Conservation (phyloP, 208 protist species). For the Trypanosoma mega region DNA sequence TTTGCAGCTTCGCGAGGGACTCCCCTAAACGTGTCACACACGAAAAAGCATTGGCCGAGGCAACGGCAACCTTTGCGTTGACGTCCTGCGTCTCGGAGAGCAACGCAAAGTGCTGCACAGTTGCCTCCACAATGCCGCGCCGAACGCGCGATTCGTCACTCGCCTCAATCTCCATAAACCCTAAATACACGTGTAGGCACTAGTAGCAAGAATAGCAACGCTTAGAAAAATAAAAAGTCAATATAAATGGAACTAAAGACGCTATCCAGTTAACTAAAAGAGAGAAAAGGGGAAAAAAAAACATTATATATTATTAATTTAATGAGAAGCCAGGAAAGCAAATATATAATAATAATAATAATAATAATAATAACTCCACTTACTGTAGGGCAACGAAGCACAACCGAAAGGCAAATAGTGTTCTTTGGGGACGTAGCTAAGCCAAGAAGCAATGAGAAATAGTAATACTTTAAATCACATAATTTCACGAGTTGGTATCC, state of each 20-base stretch:
- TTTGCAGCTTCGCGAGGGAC: constrained; percentile 52
- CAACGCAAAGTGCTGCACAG: constrained; percentile 66
- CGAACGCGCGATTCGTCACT: constrained; percentile 50
- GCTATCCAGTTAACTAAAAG: neutral
- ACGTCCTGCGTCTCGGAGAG: constrained; percentile 51
- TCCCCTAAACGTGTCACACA: constrained; percentile 40
- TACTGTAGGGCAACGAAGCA: no score
- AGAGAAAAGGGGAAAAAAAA: neutral
- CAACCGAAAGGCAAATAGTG: no score
- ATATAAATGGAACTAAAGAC: neutral
- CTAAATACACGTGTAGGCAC: no score
- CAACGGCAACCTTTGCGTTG: constrained; percentile 37
- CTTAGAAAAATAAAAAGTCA: neutral
- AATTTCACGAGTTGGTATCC: no score
- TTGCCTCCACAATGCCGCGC: constrained; percentile 57
- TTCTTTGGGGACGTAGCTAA: no score
- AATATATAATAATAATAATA: no score
- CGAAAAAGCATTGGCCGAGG: constrained; percentile 37
- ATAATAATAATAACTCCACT: no score
- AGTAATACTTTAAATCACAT: no score
- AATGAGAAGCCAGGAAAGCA: no score
- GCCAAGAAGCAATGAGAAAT: no score
- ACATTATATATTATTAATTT: no score
- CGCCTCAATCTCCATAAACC: constrained; percentile 17
- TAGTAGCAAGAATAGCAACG: neutral